Evolutionary conservation across 108 stramenopile species (phyloP).

Genomic region (Mayamaea pseudoterrestris): DNA sequence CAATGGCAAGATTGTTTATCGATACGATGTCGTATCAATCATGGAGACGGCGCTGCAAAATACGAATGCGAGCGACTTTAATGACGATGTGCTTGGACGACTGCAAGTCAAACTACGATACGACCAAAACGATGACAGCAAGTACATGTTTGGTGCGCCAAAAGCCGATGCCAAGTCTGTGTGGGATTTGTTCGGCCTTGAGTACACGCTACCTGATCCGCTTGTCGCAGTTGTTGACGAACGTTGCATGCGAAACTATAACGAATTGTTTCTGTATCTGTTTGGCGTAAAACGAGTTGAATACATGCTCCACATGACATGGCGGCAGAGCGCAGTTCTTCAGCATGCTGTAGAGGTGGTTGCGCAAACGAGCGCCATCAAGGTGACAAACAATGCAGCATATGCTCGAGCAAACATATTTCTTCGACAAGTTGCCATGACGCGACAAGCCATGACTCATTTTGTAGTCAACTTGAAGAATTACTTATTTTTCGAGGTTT

Average conservation of each 20-base stretch:
- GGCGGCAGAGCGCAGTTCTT: constrained; percentile 85
- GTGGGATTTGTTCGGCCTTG: constrained; percentile 90
- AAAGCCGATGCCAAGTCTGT: constrained; percentile 28
- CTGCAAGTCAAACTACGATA: constrained; percentile 51
- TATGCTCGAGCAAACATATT: constrained; percentile 46
- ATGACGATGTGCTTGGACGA: constrained; percentile 60
- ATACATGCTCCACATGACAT: constrained; percentile 84
- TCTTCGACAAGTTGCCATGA: constrained; percentile 81
- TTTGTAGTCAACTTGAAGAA: constrained; percentile 91
- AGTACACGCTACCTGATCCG: constrained; percentile 83
- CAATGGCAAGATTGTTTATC: constrained; percentile 61
- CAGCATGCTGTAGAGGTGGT: constrained; percentile 65
- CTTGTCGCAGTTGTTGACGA: constrained; percentile 75
- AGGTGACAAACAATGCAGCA: constrained; percentile 18
- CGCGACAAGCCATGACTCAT: constrained; percentile 91
- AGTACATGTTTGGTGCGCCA: constrained; percentile 31
- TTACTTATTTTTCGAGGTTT: constrained; percentile 97
- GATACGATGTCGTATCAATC: constrained; percentile 60
- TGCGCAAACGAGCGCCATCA: constrained; percentile 35
- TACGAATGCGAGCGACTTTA: constrained; percentile 78
- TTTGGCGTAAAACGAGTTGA: constrained; percentile 90
- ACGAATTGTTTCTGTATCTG: constrained; percentile 77
- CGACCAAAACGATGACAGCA: constrained; percentile 28
- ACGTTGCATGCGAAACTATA: constrained; percentile 59
- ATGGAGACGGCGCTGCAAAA: constrained; percentile 77